Evolutionary conservation across 164 flowering plant species (phyloP).

Genomic region (Paratinospora sagittata): DNA sequence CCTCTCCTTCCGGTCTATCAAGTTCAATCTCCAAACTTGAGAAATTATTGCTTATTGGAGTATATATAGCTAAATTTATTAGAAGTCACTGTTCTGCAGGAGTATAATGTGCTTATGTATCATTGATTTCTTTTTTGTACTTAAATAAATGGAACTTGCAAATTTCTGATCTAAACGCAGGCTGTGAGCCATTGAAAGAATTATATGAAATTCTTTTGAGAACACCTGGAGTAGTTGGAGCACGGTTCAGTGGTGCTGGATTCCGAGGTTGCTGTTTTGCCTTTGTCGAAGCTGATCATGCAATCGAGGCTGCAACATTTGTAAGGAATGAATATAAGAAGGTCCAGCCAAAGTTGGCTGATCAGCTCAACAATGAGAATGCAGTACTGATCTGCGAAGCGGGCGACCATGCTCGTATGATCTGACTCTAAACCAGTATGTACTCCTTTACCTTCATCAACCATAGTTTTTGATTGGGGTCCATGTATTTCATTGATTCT

Average conservation of each 20-base stretch:
- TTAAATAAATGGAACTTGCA: neutral
- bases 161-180: constrained; percentile 23
- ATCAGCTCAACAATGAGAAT: constrained; percentile 32
- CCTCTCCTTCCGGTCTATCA: too few relatives aligned
- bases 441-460: too few relatives aligned
- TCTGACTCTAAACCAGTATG: constrained; percentile 9
- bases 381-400: constrained; percentile 72
- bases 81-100: too few relatives aligned
- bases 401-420: constrained; percentile 61
- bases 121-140: too few relatives aligned
- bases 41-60: too few relatives aligned
- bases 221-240: constrained; percentile 79
- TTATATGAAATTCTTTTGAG: constrained; percentile 56
- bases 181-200: constrained; percentile 70
- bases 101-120: too few relatives aligned
- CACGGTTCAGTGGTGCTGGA: constrained; percentile 94
- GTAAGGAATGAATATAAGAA: constrained; percentile 51
- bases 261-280: constrained; percentile 92
- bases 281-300: constrained; percentile 51
- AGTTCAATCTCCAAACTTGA: too few relatives aligned
- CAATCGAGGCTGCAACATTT: constrained; percentile 60
- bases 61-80: too few relatives aligned
- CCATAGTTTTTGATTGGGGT: too few relatives aligned
- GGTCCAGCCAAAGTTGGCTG: constrained; percentile 56
- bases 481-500: too few relatives aligned